Base-by-base conservation (phyloP, 164 flowering plant genomes). In the Macadamia integrifolia region DNA sequence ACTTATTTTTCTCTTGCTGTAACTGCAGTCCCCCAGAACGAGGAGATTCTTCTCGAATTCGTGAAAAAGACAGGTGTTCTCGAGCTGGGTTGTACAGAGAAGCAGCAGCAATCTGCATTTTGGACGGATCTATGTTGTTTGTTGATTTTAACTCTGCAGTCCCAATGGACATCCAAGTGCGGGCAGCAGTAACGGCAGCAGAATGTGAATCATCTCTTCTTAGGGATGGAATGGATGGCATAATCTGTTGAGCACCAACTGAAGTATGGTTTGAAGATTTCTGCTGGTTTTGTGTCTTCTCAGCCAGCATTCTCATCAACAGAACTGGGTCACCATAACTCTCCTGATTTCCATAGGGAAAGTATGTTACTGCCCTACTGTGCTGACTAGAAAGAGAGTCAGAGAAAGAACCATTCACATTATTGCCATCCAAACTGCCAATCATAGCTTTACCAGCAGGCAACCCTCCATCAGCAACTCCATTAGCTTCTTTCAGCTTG, bases 151-250 rank as follows among this genome's bases (percentile, higher is more conserved):
- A 70, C 15, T 80, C 84, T 64, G 75, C 81, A 66, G 86, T 75
- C 32, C 97, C 97, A 30, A 83, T 67, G 17, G 92, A 85, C 94
- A 88, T 90, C 94, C 97, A 90, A 31, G 89, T 85, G 59, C 82
- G 86, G 6, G 93, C 88, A 72, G 92, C 90, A 69, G 80, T 72
- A 13, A 74, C 71, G 3, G 92, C 81, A 32, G 88, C 89, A 71
- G 83, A 81, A 69, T 58, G 68, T 44, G 86, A 71, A 72, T 82
- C 85, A 55, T 82, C 84, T 73, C 80, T 79, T 74, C 79, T 85
- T 44, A 67, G 52, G 55, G 86, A 82, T 66, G 85, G 77, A 72
- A 72, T 68, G 29, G 80, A 65, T 57, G 80, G 66, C 53, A 64
- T 61, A 28, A 60, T 75, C 48, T 73, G 84, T 15, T 72, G 53